Evolutionary conservation across 352 stramenopile genomes (phyloP).

Genomic region (Phytophthora quininea): DNA sequence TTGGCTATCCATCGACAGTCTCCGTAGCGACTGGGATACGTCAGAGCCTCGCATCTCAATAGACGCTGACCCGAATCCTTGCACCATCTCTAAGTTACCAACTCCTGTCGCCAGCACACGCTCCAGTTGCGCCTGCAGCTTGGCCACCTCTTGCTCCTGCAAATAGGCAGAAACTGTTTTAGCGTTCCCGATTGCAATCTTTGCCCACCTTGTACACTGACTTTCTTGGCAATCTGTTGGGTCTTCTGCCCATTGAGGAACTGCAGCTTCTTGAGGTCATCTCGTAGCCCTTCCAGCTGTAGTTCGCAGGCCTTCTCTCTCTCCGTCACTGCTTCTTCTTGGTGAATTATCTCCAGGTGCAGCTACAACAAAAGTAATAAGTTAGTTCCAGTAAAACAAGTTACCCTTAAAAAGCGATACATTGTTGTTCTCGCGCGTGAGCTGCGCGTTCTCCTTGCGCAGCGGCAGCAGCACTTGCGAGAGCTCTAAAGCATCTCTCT

Average conservation of each 20-base stretch:
- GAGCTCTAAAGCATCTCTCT: slow-evolving; percentile 67
- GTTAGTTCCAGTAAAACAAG: not conserved
- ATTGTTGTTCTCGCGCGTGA: slow-evolving; percentile 81
- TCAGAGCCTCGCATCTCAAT: slow-evolving; percentile 43
- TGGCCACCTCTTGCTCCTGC: slow-evolving; percentile 66
- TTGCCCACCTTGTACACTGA: slow-evolving; percentile 12
- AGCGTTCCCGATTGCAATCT: no score
- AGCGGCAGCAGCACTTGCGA: slow-evolving; percentile 75
- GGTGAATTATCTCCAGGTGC: slow-evolving; percentile 81
- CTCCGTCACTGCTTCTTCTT: slow-evolving; percentile 76
- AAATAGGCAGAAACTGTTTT: not conserved
- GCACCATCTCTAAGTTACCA: slow-evolving; percentile 14
- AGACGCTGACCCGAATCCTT: slow-evolving; percentile 16
- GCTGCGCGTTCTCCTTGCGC: slow-evolving; percentile 76
- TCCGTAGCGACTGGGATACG: slow-evolving; percentile 22
- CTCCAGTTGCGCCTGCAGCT: slow-evolving; percentile 73
- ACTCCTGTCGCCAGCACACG: slow-evolving; percentile 46
- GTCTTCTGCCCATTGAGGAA: slow-evolving; percentile 67
- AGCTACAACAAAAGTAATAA: slow-evolving; percentile 38
- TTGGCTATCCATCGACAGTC: slow-evolving; percentile 30
- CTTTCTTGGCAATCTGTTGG: slow-evolving; percentile 64
- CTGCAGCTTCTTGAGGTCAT: slow-evolving; percentile 76
- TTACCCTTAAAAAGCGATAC: slow-evolving; percentile 28
- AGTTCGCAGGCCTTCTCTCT: slow-evolving; percentile 68
- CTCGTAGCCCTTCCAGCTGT: slow-evolving; percentile 68